Conservation (phyloP, 768 basidiomycete species). For the Mycena polygramma region DNA sequence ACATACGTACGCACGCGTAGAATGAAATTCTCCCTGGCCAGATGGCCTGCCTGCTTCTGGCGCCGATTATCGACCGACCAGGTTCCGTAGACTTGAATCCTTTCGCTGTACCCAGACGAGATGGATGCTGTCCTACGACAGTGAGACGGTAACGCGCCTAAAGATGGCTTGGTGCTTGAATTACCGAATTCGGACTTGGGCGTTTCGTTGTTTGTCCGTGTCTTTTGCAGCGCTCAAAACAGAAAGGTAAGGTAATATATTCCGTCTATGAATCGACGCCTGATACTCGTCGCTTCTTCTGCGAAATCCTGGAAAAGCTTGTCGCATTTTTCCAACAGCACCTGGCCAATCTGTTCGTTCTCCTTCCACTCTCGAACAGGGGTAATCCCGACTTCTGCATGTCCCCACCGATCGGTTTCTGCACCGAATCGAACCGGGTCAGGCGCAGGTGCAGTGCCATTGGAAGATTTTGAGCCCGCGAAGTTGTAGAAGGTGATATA, state of each 20-base stretch:
- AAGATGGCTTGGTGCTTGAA: background rate
- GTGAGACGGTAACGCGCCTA: no score
- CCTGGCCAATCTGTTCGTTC: slow-evolving; percentile 46
- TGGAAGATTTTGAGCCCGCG: slow-evolving; percentile 31
- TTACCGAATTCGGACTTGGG: background rate
- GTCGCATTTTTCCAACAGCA: slow-evolving; percentile 23
- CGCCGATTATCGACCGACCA: background rate
- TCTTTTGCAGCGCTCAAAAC: background rate
- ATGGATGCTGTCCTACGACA: no score
- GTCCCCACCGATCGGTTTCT: slow-evolving; percentile 69
- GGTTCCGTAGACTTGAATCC: no score
- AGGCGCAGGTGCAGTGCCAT: slow-evolving; percentile 8
- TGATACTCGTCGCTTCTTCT: background rate
- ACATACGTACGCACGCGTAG: slow-evolving; percentile 14
- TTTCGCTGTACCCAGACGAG: no score
- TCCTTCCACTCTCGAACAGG: slow-evolving; percentile 66
- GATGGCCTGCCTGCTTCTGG: slow-evolving; percentile 2
- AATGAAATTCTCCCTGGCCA: slow-evolving; percentile 16
- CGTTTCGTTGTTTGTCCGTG: background rate
- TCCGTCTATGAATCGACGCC: background rate
- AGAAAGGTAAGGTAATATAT: background rate
- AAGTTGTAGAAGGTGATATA: slow-evolving; percentile 56
- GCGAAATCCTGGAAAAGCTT: slow-evolving; percentile 19
- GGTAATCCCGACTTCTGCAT: slow-evolving; percentile 61
- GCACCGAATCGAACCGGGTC: slow-evolving; percentile 67